Evolutionary conservation across 768 basidiomycete genomes (phyloP).

Genomic region (Stropharia rugosoannulata): DNA sequence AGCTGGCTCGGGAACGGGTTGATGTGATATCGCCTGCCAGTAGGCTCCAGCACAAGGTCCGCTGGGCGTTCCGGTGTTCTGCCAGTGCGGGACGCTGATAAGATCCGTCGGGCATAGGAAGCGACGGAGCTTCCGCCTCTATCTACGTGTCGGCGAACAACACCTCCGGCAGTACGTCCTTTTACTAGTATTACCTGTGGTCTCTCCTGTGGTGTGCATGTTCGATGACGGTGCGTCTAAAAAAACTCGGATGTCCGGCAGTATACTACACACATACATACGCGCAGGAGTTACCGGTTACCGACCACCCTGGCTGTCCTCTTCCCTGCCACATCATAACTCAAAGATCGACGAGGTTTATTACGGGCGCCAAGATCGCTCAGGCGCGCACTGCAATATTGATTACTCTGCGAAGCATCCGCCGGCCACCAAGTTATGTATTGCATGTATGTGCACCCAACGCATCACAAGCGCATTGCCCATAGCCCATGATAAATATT

Average conservation of each 20-base stretch:
- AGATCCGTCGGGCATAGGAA: conserved; percentile 3
- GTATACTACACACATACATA: not conserved
- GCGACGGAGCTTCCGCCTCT: not conserved
- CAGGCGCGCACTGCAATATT: not conserved
- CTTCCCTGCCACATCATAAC: not conserved
- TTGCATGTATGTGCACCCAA: not conserved
- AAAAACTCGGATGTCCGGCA: too few relatives aligned
- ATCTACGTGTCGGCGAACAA: not conserved
- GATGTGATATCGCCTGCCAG: too few relatives aligned
- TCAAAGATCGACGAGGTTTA: too few relatives aligned
- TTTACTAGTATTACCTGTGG: too few relatives aligned
- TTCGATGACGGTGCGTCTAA: too few relatives aligned
- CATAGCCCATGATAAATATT: not conserved
- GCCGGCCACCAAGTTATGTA: not conserved
- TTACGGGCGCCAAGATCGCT: too few relatives aligned
- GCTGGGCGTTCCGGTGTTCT: not conserved
- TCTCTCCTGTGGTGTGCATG: too few relatives aligned
- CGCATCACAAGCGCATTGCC: not conserved
- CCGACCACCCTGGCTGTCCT: not conserved
- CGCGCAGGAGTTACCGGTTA: too few relatives aligned
- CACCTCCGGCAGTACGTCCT: too few relatives aligned
- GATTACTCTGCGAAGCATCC: not conserved
- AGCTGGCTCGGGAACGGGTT: too few relatives aligned
- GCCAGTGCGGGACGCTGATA: not conserved
- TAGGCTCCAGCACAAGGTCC: not conserved